Evolutionary conservation across 257 asterid genomes (phyloP).

Genomic region (Haberlea rhodopensis): DNA sequence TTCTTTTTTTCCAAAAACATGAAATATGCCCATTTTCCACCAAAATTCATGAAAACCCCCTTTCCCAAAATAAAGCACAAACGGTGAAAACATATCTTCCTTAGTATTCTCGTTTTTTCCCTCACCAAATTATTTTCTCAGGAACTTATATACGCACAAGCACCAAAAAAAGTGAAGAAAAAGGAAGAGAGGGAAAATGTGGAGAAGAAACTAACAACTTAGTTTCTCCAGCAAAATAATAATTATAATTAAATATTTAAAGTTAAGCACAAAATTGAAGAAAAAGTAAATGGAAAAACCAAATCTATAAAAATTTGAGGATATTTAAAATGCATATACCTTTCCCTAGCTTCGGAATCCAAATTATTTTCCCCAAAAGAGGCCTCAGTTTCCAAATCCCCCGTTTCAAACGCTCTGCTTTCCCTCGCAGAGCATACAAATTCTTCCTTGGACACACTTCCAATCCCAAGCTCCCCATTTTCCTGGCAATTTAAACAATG

Average conservation of each 20-base stretch:
- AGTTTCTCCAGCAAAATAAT: no score
- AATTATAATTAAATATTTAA: no score
- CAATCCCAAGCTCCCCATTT: conserved; percentile 16
- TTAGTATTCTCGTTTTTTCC: no score
- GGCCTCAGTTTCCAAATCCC: conserved; percentile 36
- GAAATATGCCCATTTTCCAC: not conserved
- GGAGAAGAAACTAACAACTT: no score
- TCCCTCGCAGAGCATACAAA: no score
- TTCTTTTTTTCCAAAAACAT: not conserved
- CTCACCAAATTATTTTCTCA: no score
- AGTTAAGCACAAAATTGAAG: not conserved
- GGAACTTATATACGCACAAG: no score
- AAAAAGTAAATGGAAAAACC: not conserved
- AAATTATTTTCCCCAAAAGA: conserved; percentile 50
- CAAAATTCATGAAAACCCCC: not conserved
- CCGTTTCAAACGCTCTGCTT: conserved; percentile 30
- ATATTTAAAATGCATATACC: conserved; percentile 33
- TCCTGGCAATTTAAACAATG: conserved; percentile 17
- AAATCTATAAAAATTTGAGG: not conserved
- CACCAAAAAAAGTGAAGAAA: no score
- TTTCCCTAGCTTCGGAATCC: conserved; percentile 39
- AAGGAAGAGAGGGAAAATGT: not conserved
- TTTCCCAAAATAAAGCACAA: not conserved
- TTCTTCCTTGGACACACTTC: conserved; percentile 12
- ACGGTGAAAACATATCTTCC: not conserved